Evolutionary conservation across 192 early-diverging fungal genomes (phyloP).

Genomic region (Coemansia asiatica): DNA sequence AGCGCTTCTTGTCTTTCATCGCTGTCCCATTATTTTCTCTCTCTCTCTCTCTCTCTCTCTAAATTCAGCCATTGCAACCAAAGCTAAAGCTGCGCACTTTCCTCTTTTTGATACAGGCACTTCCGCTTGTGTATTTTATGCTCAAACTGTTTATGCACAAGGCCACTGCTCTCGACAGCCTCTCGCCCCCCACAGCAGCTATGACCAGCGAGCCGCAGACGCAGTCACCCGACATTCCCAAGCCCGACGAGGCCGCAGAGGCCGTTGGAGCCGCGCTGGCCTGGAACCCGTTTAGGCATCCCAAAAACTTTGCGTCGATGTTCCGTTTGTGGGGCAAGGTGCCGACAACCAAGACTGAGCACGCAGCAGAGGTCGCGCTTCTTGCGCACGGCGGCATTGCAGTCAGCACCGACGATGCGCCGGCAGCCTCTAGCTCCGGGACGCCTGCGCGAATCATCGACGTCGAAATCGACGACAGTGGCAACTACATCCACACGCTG

Average conservation of each 20-base stretch:
- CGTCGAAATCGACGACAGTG: slow-evolving; percentile 37
- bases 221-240: neutral
- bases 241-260: neutral
- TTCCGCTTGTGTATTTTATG: too few relatives aligned
- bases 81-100: too few relatives aligned
- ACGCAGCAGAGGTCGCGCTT: slow-evolving; percentile 26
- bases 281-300: slow-evolving; percentile 2
- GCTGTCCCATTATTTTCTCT: too few relatives aligned
- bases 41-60: too few relatives aligned
- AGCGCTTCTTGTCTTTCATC: too few relatives aligned
- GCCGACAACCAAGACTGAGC: slow-evolving; percentile 18
- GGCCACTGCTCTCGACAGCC: neutral
- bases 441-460: slow-evolving; percentile 31
- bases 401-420: slow-evolving; percentile 8
- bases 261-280: neutral
- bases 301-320: neutral
- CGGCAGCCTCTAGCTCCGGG: neutral
- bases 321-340: slow-evolving; percentile 4
- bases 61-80: too few relatives aligned
- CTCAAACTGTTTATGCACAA: neutral
- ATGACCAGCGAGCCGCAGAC: neutral
- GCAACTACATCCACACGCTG: slow-evolving; percentile 54
- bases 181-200: neutral
- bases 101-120: too few relatives aligned
- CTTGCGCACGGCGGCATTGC: slow-evolving; percentile 32